Evolutionary conservation across 345 rosid genomes (phyloP), one percentile per base, ranked within the genome.

Genomic region (Moringa oleifera): DNA sequence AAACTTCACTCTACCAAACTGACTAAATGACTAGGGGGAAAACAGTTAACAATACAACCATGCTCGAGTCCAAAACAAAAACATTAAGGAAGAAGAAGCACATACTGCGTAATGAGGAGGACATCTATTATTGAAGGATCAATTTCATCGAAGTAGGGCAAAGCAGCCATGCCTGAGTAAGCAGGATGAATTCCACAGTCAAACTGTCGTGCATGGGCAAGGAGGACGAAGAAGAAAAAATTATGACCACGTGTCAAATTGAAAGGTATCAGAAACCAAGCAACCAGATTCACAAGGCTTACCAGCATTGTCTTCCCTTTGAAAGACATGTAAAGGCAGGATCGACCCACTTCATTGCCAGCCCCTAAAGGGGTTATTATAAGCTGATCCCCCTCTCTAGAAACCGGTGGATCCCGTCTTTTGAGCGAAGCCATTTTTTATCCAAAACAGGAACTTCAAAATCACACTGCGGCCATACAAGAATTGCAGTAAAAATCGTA

Each of bases 111-210:
- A n/a, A 87, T 71, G 57, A 87, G 86, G 53, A 87, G 90, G 2
- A 82, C 86, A 45, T 87, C 93, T 47, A 84, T 73, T 8, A 70
- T 60, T 0, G 93, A 84, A 59, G 93, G 93, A 71, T 87, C 93
- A 51, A 87, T 87, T 72, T 87, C 93, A 79, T 87, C 90, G 28
- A 84, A 84, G 73, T 87, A 84, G 1, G 88, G 90, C 69, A 84
- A 67, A 57, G 94, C 90, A 24, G 90, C 76, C 94, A 87, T 84
- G 13, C 94, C 94, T 0, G 85, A 73, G 70, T 84, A 87, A 46
- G 78, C 86, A 0, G 82, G 94, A 63, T 87, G 88, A 72, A 87
- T 87, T 60, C 93, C 93, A 64, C 90, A 87, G 53, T 87, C 90
- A 62, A 87, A 84, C 93, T 86, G 37, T 33, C 37, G 11, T 33